Evolutionary conservation across 768 basidiomycete genomes (phyloP).

Genomic region (Naematelia encephala): DNA sequence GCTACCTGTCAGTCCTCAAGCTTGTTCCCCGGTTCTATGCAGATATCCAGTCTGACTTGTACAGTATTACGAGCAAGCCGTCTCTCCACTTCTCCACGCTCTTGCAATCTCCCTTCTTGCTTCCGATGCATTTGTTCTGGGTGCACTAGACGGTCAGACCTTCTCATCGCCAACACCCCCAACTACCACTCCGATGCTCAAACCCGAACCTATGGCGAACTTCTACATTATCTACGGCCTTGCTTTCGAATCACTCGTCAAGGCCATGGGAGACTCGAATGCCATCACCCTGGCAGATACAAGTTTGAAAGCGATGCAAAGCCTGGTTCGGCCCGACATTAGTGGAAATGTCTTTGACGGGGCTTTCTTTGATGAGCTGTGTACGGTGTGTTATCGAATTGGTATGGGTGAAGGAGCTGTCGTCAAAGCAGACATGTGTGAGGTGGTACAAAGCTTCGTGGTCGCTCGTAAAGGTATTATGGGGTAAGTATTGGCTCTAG

Average conservation of each 20-base stretch:
- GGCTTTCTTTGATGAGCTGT: constrained; percentile 82
- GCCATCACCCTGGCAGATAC: constrained; percentile 52
- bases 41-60: neutral
- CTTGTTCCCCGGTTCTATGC: neutral
- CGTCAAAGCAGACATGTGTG: constrained; percentile 69
- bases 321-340: constrained; percentile 73
- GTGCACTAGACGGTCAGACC: constrained; percentile 68
- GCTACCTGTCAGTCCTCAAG: constrained; percentile 65
- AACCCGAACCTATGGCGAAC: constrained; percentile 53
- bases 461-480: constrained; percentile 22
- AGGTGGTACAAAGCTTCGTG: constrained; percentile 64
- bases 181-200: constrained; percentile 6
- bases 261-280: constrained; percentile 39
- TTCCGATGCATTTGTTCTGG: constrained; percentile 64
- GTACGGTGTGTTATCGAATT: constrained; percentile 81
- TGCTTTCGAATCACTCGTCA: constrained; percentile 76
- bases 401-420: constrained; percentile 76
- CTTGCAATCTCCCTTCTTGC: constrained; percentile 73
- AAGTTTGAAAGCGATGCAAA: constrained; percentile 71
- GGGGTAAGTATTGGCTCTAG: constrained; percentile 2
- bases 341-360: constrained; percentile 76
- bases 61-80: constrained; percentile 83
- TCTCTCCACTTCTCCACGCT: constrained; percentile 78
- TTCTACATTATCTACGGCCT: constrained; percentile 90
- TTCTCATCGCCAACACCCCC: constrained; percentile 25